A percentile compares a stretch with the other conserved stretches of the same genome.
Conservation (phyloP, 495 filamentous ascomycete genomes). For the Hypoxylon fragiforme region DNA sequence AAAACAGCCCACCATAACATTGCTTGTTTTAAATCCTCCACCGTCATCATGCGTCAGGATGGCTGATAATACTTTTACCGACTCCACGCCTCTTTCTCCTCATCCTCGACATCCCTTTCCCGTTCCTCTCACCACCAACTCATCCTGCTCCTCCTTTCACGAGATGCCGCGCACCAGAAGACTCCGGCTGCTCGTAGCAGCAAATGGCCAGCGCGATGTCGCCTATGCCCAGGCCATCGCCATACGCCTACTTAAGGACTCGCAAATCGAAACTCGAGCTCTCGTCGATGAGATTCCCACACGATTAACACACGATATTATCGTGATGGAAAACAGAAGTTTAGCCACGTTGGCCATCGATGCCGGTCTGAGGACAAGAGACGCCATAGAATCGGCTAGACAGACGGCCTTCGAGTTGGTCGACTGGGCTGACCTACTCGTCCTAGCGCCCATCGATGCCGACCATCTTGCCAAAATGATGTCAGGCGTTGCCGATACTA, state of each 20-base stretch:
- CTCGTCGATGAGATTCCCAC: conserved; percentile 57
- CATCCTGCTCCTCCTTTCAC: conserved; percentile 43
- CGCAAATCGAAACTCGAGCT: conserved; percentile 57
- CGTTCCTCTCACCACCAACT: conserved; percentile 28
- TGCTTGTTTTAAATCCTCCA: conserved; percentile 9
- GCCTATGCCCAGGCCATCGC: conserved; percentile 57
- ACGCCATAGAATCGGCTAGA: conserved; percentile 49
- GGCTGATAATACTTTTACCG: conserved; percentile 30
- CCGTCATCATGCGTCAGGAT: conserved; percentile 33
- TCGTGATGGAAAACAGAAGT: conserved; percentile 51
- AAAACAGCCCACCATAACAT: conserved; percentile 4
- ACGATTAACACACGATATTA: conserved; percentile 55
- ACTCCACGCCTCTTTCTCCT: conserved; percentile 8
- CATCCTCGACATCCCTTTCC: conserved; percentile 6
- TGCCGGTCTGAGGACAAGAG: conserved; percentile 37
- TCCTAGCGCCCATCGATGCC: conserved; percentile 82
- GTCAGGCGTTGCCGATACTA: conserved; percentile 71
- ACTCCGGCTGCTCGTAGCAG: conserved; percentile 54
- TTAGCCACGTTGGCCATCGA: conserved; percentile 35
- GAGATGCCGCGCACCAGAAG: conserved; percentile 48
- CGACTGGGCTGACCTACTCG: conserved; percentile 84
- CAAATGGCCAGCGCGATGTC: conserved; percentile 55
- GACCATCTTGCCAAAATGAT: conserved; percentile 82
- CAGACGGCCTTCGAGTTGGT: conserved; percentile 69
- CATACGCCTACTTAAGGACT: conserved; percentile 57